These are phyloP conservation scores for Lenzites betulinus DNA, from an alignment of 768 basidiomycete genomes.

Conservation along the genomic window DNA sequence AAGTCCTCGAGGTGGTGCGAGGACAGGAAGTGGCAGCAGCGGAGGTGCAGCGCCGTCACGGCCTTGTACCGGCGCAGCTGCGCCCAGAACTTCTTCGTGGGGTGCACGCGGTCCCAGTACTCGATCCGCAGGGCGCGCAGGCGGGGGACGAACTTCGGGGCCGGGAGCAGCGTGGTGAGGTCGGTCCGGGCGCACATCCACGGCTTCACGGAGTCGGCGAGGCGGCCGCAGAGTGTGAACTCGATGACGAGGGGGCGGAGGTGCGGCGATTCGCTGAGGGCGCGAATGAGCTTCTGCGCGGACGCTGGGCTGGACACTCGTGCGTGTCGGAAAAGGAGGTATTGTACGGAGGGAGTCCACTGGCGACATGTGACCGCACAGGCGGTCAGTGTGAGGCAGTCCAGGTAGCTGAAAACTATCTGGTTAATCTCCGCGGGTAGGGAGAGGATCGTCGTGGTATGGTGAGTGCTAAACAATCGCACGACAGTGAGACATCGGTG, in stretches of 20 bases:
- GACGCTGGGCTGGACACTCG: not conserved
- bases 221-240: not conserved
- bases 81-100: not conserved
- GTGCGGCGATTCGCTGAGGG: not conserved
- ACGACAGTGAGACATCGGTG: not conserved
- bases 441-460: not conserved
- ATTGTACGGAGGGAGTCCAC: conserved; percentile 1
- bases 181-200: not conserved
- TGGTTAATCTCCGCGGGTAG: conserved; percentile 10
- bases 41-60: conserved; percentile 5
- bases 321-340: not conserved
- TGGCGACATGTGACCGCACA: not conserved
- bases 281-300: not conserved
- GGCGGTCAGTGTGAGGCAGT: not conserved
- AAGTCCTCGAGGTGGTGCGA: not conserved
- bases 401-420: conserved; percentile 7
- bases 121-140: not conserved
- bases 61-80: not conserved
- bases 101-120: not conserved
- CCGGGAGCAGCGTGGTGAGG: not conserved
- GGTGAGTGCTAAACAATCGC: not conserved
- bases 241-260: not conserved
- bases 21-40: not conserved
- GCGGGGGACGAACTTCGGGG: not conserved
- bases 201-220: not conserved